These are phyloP conservation scores for Xylaria grammica DNA, from an alignment of 495 filamentous ascomycete species.

Conservation along the genomic window DNA sequence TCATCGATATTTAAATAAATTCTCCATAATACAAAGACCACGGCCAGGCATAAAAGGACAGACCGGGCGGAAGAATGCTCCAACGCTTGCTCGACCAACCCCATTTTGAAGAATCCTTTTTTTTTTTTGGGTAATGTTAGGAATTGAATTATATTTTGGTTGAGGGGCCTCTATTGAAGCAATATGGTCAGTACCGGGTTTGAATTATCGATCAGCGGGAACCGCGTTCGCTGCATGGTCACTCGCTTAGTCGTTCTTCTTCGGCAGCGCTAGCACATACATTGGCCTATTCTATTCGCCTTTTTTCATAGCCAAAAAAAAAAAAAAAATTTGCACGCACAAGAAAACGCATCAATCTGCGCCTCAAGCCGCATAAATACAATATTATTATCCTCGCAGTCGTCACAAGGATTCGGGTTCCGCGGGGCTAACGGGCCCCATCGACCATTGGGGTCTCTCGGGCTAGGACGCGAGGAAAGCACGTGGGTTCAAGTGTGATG, in stretches of 20 bases:
- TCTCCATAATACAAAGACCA: conserved; percentile 34
- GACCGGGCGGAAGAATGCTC: conserved; percentile 44
- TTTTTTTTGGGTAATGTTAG: not conserved
- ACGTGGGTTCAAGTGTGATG: no score
- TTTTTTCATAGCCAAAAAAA: no score
- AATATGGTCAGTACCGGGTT: not conserved
- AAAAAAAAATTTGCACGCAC: no score
- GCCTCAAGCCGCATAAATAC: not conserved
- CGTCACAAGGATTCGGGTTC: not conserved
- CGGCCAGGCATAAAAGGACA: conserved; percentile 31
- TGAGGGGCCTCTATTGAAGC: not conserved
- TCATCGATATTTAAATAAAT: conserved; percentile 38
- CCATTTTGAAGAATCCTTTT: conserved; percentile 40
- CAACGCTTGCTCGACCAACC: conserved; percentile 42
- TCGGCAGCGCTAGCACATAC: not conserved
- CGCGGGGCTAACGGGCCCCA: not conserved
- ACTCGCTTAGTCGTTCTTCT: not conserved
- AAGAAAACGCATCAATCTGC: not conserved
- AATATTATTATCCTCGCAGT: not conserved
- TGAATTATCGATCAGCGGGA: not conserved
- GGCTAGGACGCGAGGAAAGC: no score
- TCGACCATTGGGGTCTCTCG: not conserved
- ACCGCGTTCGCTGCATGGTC: not conserved
- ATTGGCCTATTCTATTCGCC: not conserved
- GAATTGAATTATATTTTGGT: not conserved